Evolutionary conservation across 106 monocot species (phyloP).

Genomic region (Acorus calamus): DNA sequence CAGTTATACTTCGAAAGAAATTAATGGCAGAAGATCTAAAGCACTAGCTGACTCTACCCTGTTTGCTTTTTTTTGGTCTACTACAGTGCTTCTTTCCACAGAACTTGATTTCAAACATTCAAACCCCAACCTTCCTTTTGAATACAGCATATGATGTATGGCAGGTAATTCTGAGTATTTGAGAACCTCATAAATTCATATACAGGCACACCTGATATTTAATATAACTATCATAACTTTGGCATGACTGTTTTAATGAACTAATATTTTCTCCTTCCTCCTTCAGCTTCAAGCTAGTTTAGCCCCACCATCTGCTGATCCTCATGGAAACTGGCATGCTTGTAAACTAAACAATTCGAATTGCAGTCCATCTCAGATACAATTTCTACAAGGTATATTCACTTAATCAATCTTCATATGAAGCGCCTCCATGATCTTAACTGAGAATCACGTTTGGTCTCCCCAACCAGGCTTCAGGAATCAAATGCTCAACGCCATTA

Average conservation of each 20-base stretch:
- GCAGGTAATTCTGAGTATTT: constrained; percentile 49
- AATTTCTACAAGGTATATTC: constrained; percentile 49
- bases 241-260: too few species aligned
- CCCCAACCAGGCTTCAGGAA: constrained; percentile 14
- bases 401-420: too few species aligned
- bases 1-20: neutral
- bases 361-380: constrained; percentile 44
- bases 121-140: constrained; percentile 77
- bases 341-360: constrained; percentile 38
- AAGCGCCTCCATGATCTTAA: too few species aligned
- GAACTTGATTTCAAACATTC: constrained; percentile 48
- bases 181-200: too few species aligned
- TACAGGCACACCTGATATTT: too few species aligned
- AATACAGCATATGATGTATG: constrained; percentile 93
- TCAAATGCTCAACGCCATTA: constrained; percentile 11
- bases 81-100: constrained; percentile 98
- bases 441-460: neutral
- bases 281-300: constrained; percentile 57
- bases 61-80: constrained; percentile 1
- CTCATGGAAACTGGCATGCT: constrained; percentile 38
- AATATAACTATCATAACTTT: too few species aligned
- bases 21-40: neutral
- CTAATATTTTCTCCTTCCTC: neutral
- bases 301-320: constrained; percentile 45
- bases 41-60: constrained; percentile 3